Base-by-base conservation (phyloP, 345 rosid species). In the Adansonia digitata region DNA sequence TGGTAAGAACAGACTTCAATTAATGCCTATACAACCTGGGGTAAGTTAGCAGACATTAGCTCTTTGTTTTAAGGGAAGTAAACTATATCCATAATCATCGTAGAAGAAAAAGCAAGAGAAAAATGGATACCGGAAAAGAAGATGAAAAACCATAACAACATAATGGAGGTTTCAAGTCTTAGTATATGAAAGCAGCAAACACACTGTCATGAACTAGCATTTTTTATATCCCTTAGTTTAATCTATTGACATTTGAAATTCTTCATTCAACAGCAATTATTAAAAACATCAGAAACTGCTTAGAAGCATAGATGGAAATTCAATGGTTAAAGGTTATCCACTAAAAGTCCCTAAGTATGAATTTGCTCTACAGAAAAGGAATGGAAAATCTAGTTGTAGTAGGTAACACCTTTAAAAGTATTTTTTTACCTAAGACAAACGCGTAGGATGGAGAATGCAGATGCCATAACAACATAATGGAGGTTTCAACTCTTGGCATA, bases 11-110 rank as follows among this genome's bases (percentile, higher is more conserved):
- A 72, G 64, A 74, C 75, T 13, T 77, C 75, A 26, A 70, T 74
- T 63, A 85, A 78, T 35, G 82, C 78, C 69, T 75, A 77, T 77
- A 82, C 80, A 72, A 77, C 83, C 95, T 90, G 85, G 55, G n/a
- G 39, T 60, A 75, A 59, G 53, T 29, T 45, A 39, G 45, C 56
- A 34, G 46, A 64, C 27, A 15, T 67, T 65, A 75, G 60, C 26
- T 67, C 14, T 14, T 59, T 59, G 63, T 14, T 35, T 26, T 59
- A 35, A 4, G 26, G 37, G 26, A 46, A 69, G 43, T n/a, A 49
- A 26, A 37, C 12, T 49, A 31, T 48, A n/a, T 29, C 17, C 57
- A 29, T 17, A 17, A 72, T 39, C 13, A 37, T 37, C 20, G 9
- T 3, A 22, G 48, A 40, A n/a, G 35, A 18, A 37, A 48, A 35